Conservation (phyloP, 768 basidiomycete genomes). For the Boletellus emodensis region DNA sequence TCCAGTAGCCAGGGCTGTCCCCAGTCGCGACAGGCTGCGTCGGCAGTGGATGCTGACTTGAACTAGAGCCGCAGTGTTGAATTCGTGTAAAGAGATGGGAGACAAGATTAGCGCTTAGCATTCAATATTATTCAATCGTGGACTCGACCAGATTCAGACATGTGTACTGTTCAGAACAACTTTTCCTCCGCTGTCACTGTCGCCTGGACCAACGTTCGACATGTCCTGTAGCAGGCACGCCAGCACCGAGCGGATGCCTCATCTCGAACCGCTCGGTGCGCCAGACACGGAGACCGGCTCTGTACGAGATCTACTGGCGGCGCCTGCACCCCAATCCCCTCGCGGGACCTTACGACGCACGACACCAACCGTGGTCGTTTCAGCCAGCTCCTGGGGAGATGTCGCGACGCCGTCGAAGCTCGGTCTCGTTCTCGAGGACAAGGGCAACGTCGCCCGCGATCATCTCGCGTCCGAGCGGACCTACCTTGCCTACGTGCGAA, state of each 20-base stretch:
- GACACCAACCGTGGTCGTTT: neutral
- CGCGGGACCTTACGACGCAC: no score
- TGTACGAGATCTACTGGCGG: neutral
- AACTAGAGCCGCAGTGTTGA: no score
- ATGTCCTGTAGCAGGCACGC: constrained; percentile 13
- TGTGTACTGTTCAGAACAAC: no score
- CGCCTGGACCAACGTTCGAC: neutral
- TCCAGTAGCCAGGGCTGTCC: no score
- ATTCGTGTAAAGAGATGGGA: no score
- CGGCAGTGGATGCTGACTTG: no score
- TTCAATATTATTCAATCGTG: no score
- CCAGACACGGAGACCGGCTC: constrained; percentile 9
- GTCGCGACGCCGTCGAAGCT: constrained; percentile 13
- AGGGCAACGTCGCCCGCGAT: constrained; percentile 60
- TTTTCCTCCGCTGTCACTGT: neutral
- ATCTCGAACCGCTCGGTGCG: constrained; percentile 20
- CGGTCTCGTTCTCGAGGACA: constrained; percentile 47
- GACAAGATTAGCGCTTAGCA: no score
- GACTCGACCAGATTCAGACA: no score
- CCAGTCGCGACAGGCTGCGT: no score
- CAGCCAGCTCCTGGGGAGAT: neutral
- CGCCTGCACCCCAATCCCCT: neutral
- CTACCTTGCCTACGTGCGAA: constrained; percentile 62
- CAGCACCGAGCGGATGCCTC: constrained; percentile 16
- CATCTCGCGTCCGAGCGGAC: constrained; percentile 63